Evolutionary conservation across 305 asterid species (phyloP).

Genomic region (Fraxinus baroniana): DNA sequence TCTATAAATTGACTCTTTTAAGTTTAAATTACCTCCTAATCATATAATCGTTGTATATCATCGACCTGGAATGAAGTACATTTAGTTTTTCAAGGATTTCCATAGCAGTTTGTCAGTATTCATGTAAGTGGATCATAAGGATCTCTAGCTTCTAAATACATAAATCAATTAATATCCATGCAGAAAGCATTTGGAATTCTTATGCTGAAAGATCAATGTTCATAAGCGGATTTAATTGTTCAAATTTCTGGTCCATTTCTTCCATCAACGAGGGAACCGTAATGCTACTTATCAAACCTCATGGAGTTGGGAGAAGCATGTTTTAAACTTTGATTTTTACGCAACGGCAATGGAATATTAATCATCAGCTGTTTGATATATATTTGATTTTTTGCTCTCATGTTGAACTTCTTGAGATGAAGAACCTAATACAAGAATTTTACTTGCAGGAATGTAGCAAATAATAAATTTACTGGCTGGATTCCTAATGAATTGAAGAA

Average conservation of each 20-base stretch:
- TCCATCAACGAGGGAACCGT: not conserved
- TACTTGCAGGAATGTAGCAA: constrained; percentile 45
- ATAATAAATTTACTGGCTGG: constrained; percentile 59
- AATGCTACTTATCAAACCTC: not conserved
- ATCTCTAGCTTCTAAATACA: not conserved
- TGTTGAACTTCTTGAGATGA: not conserved
- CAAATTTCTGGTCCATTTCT: not conserved
- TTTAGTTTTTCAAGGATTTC: not conserved
- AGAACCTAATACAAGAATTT: constrained; percentile 7
- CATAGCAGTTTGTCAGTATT: not conserved
- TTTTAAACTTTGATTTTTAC: not conserved
- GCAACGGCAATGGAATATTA: not conserved
- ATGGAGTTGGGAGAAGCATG: not conserved
- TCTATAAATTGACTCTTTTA: not conserved
- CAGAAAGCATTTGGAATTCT: not conserved
- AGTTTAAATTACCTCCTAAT: not conserved
- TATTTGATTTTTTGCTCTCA: not conserved
- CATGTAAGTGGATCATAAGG: not conserved
- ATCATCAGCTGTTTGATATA: not conserved
- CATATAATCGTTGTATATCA: not conserved
- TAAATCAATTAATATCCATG: not conserved
- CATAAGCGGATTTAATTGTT: not conserved
- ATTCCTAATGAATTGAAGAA: constrained; percentile 46
- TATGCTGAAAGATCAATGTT: not conserved
- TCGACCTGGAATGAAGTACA: not conserved